A percentile compares a stretch with the other conserved stretches of the same genome.
Conservation (phyloP, 306 rosid species). For the Malus sieversii region DNA sequence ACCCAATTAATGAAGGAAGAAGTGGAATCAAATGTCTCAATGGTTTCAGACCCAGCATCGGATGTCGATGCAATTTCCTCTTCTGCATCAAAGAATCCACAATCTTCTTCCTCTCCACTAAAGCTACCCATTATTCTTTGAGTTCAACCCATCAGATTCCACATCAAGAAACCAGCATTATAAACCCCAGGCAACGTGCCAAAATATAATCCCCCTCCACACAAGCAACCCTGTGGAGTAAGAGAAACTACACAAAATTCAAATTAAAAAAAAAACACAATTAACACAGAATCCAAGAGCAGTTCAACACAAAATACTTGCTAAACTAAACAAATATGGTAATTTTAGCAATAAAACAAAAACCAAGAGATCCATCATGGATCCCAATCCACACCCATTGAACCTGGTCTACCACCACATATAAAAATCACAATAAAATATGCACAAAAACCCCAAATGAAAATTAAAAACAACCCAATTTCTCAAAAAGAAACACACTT, state of each 20-base stretch:
- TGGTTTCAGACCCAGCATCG: slow-evolving; percentile 34
- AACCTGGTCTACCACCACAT: slow-evolving; percentile 42
- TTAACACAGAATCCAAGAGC: slow-evolving; percentile 48
- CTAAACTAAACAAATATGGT: slow-evolving; percentile 26
- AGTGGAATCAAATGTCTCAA: slow-evolving; percentile 27
- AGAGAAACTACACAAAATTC: slow-evolving; percentile 12
- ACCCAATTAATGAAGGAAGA: slow-evolving; percentile 16
- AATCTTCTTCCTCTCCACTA: slow-evolving; percentile 71
- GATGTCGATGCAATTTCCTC: slow-evolving; percentile 58
- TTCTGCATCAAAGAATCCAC: slow-evolving; percentile 67
- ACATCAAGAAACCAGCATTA: slow-evolving; percentile 58
- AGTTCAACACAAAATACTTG: slow-evolving; percentile 37
- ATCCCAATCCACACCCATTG: slow-evolving; percentile 75
- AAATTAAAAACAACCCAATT: slow-evolving; percentile 18
- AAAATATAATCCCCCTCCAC: slow-evolving; percentile 39
- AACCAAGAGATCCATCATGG: slow-evolving; percentile 75
- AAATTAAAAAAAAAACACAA: slow-evolving; percentile 9
- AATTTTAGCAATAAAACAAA: slow-evolving; percentile 37
- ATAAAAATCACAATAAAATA: slow-evolving; percentile 23
- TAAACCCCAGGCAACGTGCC: slow-evolving; percentile 35
- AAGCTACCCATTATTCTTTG: slow-evolving; percentile 60
- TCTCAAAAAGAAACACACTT: slow-evolving; percentile 3
- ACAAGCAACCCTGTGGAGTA: slow-evolving; percentile 38
- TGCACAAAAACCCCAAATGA: slow-evolving; percentile 10
- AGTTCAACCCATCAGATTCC: slow-evolving; percentile 79